Base-by-base conservation (phyloP, 352 stramenopile genomes). In the Phytophthora melonis region DNA sequence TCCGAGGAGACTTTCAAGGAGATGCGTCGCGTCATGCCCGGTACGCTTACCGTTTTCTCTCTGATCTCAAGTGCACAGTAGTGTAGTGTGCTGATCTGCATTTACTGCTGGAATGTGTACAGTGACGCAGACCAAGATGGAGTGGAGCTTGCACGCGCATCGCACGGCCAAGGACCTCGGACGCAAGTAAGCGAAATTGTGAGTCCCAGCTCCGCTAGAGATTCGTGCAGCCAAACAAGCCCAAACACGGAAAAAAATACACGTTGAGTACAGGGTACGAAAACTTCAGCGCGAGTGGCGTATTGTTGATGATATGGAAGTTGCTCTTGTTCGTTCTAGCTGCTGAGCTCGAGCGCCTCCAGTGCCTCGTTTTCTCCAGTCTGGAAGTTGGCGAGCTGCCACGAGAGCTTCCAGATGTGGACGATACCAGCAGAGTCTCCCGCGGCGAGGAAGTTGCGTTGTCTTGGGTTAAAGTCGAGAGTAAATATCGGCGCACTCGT, bases 1-100 rank as follows among this genome's bases (percentile, higher is more conserved):
- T 97, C 92, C 32, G 87, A 98, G 63, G 91, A 98, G 70, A 98
- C 94, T 8, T 97, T 98, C 72, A 97, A 97, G 77, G 92, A 97
- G 68, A 98, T 99, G 91, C 90, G 97, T 57, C 90, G 97, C 58
- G 94, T 98, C 11, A 97, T 99, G 88, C 96, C 97, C 54, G 83
- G 86, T 92, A 74, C 47, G 76, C 41, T 68, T 56, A 8, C 18
- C 18, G 47, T 9, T 19, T 21, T 21, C 19, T 62, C 5, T 25
- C 10, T 41, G 14, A 1, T 34, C 30, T 34, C 1, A 34, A 34
- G 30, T n/a, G n/a, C n/a, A n/a, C n/a, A n/a, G n/a, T n/a, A n/a
- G n/a, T n/a, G n/a, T n/a, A 56, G 58, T 27, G 14, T 32, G 45
- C 45, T 53, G 6, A 53, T 47, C 7, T 53, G 53, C 57, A 50